Evolutionary conservation across 2,329 filamentous ascomycete species (phyloP).

Genomic region (Botryotinia globosa): DNA sequence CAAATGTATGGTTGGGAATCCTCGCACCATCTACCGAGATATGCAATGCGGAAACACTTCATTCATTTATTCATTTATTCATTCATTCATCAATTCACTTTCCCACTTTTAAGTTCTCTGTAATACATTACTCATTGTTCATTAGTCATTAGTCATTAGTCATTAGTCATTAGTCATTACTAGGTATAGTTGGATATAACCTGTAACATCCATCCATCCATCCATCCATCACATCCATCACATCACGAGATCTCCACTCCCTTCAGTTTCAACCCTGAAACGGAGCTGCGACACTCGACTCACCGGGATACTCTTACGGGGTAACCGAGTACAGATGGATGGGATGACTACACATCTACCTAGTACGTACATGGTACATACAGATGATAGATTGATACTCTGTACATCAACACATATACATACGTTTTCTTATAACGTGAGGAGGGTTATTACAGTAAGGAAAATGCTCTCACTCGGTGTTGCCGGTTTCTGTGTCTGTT

Average conservation of each 20-base stretch:
- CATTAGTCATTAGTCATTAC: neutral
- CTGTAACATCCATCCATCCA: neutral
- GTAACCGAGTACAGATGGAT: neutral
- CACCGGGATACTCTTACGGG: neutral
- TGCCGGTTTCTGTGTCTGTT: neutral
- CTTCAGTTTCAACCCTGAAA: neutral
- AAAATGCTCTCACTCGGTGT: neutral
- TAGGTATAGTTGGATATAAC: neutral
- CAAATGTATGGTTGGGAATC: neutral
- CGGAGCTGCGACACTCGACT: neutral
- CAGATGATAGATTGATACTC: too few species aligned
- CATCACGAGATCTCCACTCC: neutral
- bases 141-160: neutral
- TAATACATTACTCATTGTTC: neutral
- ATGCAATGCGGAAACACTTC: constrained; percentile 1
- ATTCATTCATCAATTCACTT: neutral
- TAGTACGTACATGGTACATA: too few species aligned
- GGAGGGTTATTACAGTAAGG: neutral
- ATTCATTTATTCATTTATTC: neutral
- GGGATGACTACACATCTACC: too few species aligned
- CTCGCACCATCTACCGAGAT: neutral
- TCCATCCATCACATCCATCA: too few species aligned
- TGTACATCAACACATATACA: too few species aligned
- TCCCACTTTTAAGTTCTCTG: neutral
- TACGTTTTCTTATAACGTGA: too few species aligned